These are phyloP conservation scores for Echeveria elegans DNA, from an alignment of 164 flowering plant species.

Conservation along the genomic window DNA sequence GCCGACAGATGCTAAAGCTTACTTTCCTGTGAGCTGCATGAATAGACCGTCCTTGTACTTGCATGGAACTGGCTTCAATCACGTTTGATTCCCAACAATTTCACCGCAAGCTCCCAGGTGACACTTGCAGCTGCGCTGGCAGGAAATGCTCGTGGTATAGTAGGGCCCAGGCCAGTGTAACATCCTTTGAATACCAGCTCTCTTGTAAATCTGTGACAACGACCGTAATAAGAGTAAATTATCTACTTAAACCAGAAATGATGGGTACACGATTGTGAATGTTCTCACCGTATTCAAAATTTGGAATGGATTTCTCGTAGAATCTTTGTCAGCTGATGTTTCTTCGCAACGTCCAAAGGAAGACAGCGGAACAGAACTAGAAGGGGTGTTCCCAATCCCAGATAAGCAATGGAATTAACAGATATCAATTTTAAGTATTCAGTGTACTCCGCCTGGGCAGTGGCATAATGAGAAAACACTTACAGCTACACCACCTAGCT, in stretches of 20 bases:
- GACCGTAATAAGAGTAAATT: slow-evolving; percentile 1
- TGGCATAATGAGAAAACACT: slow-evolving; percentile 20
- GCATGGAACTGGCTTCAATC: slow-evolving; percentile 13
- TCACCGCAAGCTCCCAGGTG: slow-evolving; percentile 75
- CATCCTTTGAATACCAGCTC: slow-evolving; percentile 66
- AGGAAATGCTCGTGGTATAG: slow-evolving; percentile 79
- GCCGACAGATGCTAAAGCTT: slow-evolving; percentile 3
- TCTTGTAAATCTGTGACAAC: slow-evolving; percentile 49
- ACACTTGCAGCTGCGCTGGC: slow-evolving; percentile 96
- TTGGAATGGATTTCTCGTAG: slow-evolving; percentile 54
- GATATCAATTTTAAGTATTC: not conserved
- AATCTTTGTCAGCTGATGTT: slow-evolving; percentile 42
- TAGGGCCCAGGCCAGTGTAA: slow-evolving; percentile 78
- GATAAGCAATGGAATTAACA: not conserved
- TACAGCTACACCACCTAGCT: slow-evolving; percentile 81
- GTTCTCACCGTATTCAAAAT: slow-evolving; percentile 45
- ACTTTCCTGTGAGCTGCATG: not conserved
- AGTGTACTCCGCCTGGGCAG: not conserved
- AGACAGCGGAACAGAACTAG: slow-evolving; percentile 81
- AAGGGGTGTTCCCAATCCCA: not conserved
- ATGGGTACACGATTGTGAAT: not conserved
- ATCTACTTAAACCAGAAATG: not conserved
- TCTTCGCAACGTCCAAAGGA: slow-evolving; percentile 85
- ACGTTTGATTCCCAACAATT: slow-evolving; percentile 51
- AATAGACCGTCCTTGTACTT: not conserved